phyloP scores from a whole-genome alignment of 176 grass and related monocot species.

The Metroxylon sagu region DNA sequence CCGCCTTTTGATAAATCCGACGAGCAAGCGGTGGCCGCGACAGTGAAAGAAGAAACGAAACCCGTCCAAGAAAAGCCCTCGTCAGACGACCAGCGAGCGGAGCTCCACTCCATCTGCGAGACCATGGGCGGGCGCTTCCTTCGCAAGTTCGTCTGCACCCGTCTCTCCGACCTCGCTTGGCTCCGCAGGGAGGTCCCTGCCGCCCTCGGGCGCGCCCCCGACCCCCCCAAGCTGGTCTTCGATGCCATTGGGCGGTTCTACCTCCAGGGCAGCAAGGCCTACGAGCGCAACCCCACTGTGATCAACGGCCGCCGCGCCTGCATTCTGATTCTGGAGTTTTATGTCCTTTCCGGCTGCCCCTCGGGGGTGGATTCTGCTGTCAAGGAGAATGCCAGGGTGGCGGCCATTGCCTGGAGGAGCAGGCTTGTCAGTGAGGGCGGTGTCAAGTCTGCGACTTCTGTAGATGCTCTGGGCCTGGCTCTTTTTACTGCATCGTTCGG shows the following conservation, averaged over 20 bases:
- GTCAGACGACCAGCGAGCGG: neutral
- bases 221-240: conserved; percentile 45
- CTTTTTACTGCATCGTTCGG: conserved; percentile 44
- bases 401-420: conserved; percentile 38
- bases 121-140: conserved; percentile 24
- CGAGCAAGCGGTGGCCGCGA: neutral
- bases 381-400: conserved; percentile 9
- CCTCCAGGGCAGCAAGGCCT: conserved; percentile 23
- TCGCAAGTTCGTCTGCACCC: conserved; percentile 28
- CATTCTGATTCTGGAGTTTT: conserved; percentile 49
- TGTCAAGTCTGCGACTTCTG: conserved; percentile 16
- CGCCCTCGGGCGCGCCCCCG: conserved; percentile 24
- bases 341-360: conserved; percentile 42
- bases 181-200: conserved; percentile 24
- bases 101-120: conserved; percentile 22
- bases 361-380: conserved; percentile 20
- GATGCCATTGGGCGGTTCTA: conserved; percentile 42
- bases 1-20: neutral
- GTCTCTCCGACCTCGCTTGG: conserved; percentile 26
- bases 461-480: conserved; percentile 40
- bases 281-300: conserved; percentile 23
- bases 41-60: neutral
- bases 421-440: conserved; percentile 23
- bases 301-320: conserved; percentile 26
- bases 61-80: too few species aligned